These are phyloP conservation scores for Vaccinium darrowii DNA, from an alignment of 148 eudicot species.

Conservation along the genomic window DNA sequence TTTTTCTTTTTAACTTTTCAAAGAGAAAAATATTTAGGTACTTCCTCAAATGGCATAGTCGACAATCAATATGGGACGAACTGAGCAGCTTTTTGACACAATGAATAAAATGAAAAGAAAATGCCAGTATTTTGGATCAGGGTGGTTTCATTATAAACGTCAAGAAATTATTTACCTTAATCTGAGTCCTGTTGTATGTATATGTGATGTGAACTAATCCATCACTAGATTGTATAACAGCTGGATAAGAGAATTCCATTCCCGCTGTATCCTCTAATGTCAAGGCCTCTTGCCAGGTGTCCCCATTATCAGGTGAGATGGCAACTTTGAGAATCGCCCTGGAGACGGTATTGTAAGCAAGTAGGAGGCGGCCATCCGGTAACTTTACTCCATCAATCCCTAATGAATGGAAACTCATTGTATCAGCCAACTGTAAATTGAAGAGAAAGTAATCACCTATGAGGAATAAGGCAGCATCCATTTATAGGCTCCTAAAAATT, in stretches of 20 bases:
- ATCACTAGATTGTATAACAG: slow-evolving; percentile 73
- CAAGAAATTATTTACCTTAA: slow-evolving; percentile 49
- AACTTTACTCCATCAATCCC: slow-evolving; percentile 93
- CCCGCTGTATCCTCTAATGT: slow-evolving; percentile 68
- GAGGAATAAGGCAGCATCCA: no score
- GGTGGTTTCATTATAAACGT: not conserved
- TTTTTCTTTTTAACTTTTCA: no score
- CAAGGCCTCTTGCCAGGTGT: slow-evolving; percentile 69
- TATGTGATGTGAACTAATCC: slow-evolving; percentile 85
- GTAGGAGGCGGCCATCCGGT: slow-evolving; percentile 68
- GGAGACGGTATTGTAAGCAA: slow-evolving; percentile 80
- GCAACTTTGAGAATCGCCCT: slow-evolving; percentile 63
- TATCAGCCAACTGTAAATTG: slow-evolving; percentile 10
- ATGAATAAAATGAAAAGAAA: not conserved
- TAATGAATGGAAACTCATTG: slow-evolving; percentile 18
- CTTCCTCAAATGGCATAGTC: no score
- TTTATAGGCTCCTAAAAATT: no score
- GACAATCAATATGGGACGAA: not conserved
- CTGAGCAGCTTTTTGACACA: not conserved
- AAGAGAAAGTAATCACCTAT: no score
- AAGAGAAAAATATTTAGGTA: no score
- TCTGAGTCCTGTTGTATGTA: slow-evolving; percentile 84
- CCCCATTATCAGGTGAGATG: slow-evolving; percentile 64
- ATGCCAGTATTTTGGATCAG: not conserved
- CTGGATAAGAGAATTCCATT: slow-evolving; percentile 95